Base-by-base conservation (phyloP, 2,329 filamentous ascomycete species). In the Fusarium setosum region DNA sequence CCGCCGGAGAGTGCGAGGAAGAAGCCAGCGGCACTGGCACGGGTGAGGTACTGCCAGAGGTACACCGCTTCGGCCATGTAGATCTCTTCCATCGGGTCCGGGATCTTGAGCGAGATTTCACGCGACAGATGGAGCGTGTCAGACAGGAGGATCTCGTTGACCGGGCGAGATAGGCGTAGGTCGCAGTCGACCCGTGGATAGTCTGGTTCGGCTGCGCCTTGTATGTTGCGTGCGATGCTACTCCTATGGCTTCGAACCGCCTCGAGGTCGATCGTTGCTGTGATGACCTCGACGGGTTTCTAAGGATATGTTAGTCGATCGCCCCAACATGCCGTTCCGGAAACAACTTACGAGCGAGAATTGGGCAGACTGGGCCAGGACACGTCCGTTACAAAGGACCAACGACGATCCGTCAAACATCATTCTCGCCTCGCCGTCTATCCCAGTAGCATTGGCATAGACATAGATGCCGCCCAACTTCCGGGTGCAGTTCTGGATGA, bases 221-320 rank as follows among this genome's bases (percentile, higher is more conserved):
- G 90, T 17, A 87, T 71, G 7, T 85, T 84, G 56, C 88, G 81
- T 12, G 84, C 85, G 13, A 84, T 81, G 2, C 82, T 79, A n/a
- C 78, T 85, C 1, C 91, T 81, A 67, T 82, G 88, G 2, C 83
- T 79, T 41, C 90, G 80, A 6, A 95, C 90, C 64, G 92, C 88
- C 70, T 95, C 92, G 3, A 92, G 79, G 68, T 92, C 89, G 7
- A 92, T 81, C 0, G 88, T 91, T 4, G 89, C 90, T 6, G 83
- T 86, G 17, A 90, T 77, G 5, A 92, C 24, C 24, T 45, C 42
- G 42, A 45, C 42, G 23, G 24, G 20, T 20, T 24, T n/a, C n/a
- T n/a, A n/a, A n/a, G n/a, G n/a, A n/a, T n/a, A n/a, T n/a, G n/a
- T n/a, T n/a, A n/a, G n/a, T n/a, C n/a, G n/a, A n/a, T n/a, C n/a